phyloP scores from a whole-genome alignment of 2,329 filamentous ascomycete species.

The Calonectria pseudoreteaudii region DNA sequence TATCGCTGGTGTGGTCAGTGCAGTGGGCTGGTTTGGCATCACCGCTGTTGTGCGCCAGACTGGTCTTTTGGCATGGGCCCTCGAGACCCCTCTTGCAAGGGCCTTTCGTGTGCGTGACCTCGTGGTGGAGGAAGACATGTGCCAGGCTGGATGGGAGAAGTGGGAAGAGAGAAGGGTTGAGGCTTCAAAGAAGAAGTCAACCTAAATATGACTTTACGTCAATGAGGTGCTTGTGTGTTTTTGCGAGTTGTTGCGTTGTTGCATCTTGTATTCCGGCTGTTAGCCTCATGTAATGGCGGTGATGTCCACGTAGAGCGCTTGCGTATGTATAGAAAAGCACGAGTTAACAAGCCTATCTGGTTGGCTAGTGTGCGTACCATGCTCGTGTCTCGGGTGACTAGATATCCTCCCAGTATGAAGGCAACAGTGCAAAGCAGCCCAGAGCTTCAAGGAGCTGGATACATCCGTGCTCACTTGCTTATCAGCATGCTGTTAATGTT shows the following conservation, averaged over 20 bases:
- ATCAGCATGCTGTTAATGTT: background rate
- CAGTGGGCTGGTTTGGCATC: constrained; percentile 81
- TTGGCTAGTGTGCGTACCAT: background rate
- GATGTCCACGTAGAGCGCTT: background rate
- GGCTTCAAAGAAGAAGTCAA: constrained; percentile 34
- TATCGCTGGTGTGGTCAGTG: constrained; percentile 76
- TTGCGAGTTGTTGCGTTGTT: background rate
- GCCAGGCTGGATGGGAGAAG: constrained; percentile 92
- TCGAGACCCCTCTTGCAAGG: constrained; percentile 74
- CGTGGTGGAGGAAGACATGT: constrained; percentile 87
- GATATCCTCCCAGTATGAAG: background rate
- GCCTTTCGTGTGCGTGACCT: constrained; percentile 84
- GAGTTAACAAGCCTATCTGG: background rate
- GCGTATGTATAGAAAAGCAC: background rate
- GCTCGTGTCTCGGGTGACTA: background rate
- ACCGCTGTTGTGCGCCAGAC: constrained; percentile 74
- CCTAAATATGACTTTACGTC: background rate
- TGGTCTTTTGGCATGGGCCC: constrained; percentile 78
- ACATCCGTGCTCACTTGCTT: background rate
- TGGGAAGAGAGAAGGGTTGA: constrained; percentile 73
- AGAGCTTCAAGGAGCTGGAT: background rate
- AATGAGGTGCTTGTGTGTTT: background rate
- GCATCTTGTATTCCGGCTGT: background rate
- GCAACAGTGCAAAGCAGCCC: background rate
- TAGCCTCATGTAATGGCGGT: background rate